phyloP scores from a whole-genome alignment of 768 basidiomycete species.

The Amylocystis lapponica region DNA sequence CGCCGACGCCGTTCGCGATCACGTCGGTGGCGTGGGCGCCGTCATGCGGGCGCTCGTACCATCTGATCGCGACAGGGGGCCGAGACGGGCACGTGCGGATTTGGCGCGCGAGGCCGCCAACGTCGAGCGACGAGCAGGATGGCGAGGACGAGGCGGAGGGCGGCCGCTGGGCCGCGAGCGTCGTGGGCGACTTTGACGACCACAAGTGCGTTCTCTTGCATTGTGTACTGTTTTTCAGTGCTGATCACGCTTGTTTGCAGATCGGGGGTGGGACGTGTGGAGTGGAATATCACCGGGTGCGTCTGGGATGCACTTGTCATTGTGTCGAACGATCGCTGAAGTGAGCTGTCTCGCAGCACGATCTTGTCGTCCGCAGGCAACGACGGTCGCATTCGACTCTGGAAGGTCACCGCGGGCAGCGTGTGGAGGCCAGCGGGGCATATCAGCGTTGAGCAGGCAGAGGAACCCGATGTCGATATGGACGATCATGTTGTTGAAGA shows the following conservation, averaged over 20 bases:
- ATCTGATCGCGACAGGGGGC: constrained; percentile 87
- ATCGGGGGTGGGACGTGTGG: constrained; percentile 76
- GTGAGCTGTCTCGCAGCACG: too few relatives aligned
- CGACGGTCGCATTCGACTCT: constrained; percentile 74
- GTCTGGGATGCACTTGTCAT: constrained; percentile 10
- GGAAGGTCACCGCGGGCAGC: constrained; percentile 79
- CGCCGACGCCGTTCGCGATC: constrained; percentile 52
- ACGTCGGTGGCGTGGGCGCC: constrained; percentile 92
- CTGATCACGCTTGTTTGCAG: constrained; percentile 27
- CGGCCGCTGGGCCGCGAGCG: constrained; percentile 63
- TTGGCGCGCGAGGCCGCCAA: constrained; percentile 71
- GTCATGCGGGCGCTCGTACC: constrained; percentile 88
- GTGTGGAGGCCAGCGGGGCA: constrained; percentile 84
- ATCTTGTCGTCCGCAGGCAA: constrained; percentile 80
- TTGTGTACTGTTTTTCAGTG: constrained; percentile 4
- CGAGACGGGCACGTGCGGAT: constrained; percentile 87
- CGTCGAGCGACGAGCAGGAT: constrained; percentile 23
- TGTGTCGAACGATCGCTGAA: too few relatives aligned
- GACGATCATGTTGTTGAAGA: constrained; percentile 34
- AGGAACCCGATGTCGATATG: constrained; percentile 44
- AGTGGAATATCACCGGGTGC: constrained; percentile 91
- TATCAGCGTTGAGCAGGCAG: constrained; percentile 73
- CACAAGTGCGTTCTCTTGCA: constrained; percentile 53
- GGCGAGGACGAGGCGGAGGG: constrained; percentile 32
- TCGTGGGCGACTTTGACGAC: constrained; percentile 85